Conservation (phyloP, 2,329 filamentous ascomycete genomes). For the Diaporthe batatas region DNA sequence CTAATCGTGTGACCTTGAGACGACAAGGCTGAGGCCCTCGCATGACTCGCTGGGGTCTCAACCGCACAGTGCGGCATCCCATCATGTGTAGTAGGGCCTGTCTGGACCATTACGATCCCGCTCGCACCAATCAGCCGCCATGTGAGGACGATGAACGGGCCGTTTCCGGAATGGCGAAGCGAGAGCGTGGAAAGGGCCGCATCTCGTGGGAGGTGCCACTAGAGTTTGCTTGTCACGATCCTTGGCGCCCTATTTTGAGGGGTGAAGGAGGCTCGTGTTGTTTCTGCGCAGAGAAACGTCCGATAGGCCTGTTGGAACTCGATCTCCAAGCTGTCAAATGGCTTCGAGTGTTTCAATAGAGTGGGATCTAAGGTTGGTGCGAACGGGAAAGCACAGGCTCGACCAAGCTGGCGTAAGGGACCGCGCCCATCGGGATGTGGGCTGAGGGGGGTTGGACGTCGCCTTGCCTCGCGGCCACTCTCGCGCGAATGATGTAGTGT, state of each 20-base stretch:
- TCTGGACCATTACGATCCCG: not conserved
- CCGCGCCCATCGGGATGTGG: constrained; percentile 7
- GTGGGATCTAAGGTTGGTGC: constrained; percentile 14
- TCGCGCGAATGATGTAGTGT: constrained; percentile 10
- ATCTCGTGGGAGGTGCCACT: constrained; percentile 6
- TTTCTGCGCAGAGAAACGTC: constrained; percentile 20
- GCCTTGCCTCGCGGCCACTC: not conserved
- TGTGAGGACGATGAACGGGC: not conserved
- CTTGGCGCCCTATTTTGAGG: not conserved
- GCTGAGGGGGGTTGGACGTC: constrained; percentile 1
- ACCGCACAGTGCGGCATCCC: constrained; percentile 6
- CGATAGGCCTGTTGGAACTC: constrained; percentile 18
- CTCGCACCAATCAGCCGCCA: constrained; percentile 2
- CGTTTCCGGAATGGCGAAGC: not conserved
- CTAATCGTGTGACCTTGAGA: constrained; percentile 18
- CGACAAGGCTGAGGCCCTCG: constrained; percentile 27
- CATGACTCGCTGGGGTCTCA: constrained; percentile 3
- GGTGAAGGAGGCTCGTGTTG: constrained; percentile 2
- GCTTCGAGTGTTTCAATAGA: constrained; percentile 27
- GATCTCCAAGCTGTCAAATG: constrained; percentile 19
- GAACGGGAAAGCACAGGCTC: constrained; percentile 12
- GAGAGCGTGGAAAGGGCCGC: not conserved
- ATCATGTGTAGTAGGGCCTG: not conserved
- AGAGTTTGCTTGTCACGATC: constrained; percentile 12
- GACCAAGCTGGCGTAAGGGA: not conserved